phyloP scores from a whole-genome alignment of 2,329 filamentous ascomycete species.

The Diaporthe amygdali region DNA sequence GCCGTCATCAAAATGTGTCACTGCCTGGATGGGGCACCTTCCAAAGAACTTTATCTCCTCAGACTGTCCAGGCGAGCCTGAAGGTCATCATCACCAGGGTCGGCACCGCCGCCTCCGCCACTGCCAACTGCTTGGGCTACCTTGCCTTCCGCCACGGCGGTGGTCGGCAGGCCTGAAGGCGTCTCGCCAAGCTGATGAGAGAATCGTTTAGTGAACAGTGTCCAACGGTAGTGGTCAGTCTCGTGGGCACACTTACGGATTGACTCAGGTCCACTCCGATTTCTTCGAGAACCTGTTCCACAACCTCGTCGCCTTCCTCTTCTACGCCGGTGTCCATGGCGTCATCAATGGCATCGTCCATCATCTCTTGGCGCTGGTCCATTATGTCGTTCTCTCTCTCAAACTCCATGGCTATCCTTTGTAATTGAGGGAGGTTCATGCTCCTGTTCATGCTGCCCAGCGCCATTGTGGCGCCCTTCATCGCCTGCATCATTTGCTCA shows the following conservation, averaged over 20 bases:
- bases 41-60: slow-evolving; percentile 51
- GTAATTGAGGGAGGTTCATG: slow-evolving; percentile 95
- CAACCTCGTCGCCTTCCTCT: slow-evolving; percentile 95
- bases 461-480: slow-evolving; percentile 95
- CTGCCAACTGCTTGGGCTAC: slow-evolving; percentile 87
- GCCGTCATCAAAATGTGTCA: neutral
- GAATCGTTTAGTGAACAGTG: slow-evolving; percentile 32
- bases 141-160: slow-evolving; percentile 72
- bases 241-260: slow-evolving; percentile 65
- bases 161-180: slow-evolving; percentile 80
- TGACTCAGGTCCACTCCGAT: slow-evolving; percentile 94
- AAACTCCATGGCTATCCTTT: slow-evolving; percentile 98
- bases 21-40: neutral
- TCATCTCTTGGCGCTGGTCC: slow-evolving; percentile 99
- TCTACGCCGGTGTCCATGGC: slow-evolving; percentile 90
- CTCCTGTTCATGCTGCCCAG: slow-evolving; percentile 96
- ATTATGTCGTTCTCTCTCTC: slow-evolving; percentile 99
- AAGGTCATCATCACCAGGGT: slow-evolving; percentile 85
- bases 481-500: slow-evolving; percentile 99
- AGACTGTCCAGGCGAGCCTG: slow-evolving; percentile 93
- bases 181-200: slow-evolving; percentile 82
- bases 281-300: slow-evolving; percentile 95
- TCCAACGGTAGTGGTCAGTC: neutral
- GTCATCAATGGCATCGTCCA: slow-evolving; percentile 98
- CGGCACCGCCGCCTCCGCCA: slow-evolving; percentile 59